Evolutionary conservation across 2,329 filamentous ascomycete species (phyloP).

Genomic region (Ampelomyces quisqualis): DNA sequence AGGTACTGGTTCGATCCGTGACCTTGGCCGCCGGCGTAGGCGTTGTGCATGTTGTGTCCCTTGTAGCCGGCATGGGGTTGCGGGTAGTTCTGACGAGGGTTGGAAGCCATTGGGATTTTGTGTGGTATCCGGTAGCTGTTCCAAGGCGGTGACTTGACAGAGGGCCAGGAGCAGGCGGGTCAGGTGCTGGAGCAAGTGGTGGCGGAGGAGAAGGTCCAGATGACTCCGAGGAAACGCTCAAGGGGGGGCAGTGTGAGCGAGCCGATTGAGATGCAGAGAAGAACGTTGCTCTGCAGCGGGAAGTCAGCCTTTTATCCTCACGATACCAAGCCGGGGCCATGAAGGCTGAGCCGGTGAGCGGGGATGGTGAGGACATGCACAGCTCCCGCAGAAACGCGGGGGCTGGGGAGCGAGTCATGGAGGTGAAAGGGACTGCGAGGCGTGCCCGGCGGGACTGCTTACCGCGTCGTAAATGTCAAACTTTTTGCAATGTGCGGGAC

Average conservation of each 20-base stretch:
- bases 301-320: slow-evolving; percentile 14
- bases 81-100: slow-evolving; percentile 36
- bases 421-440: slow-evolving; percentile 10
- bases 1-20: slow-evolving; percentile 39
- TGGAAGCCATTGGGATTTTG: slow-evolving; percentile 34
- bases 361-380: slow-evolving; percentile 23
- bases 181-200: slow-evolving; percentile 5
- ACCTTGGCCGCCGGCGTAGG: slow-evolving; percentile 32
- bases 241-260: slow-evolving; percentile 18
- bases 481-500: slow-evolving; percentile 43
- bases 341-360: slow-evolving; percentile 1
- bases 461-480: slow-evolving; percentile 46
- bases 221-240: slow-evolving; percentile 13
- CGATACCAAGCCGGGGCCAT: background rate
- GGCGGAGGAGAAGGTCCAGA: slow-evolving; percentile 2
- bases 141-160: no score
- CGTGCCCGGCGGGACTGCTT: slow-evolving; percentile 16
- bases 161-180: slow-evolving; percentile 9
- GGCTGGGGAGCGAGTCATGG: slow-evolving; percentile 4
- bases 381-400: slow-evolving; percentile 1
- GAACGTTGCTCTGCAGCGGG: slow-evolving; percentile 30
- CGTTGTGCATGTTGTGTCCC: slow-evolving; percentile 34
- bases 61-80: slow-evolving; percentile 32
- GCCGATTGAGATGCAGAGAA: slow-evolving; percentile 35
- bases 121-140: no score